Evolutionary conservation across 2,329 filamentous ascomycete genomes (phyloP).

Genomic region (Sarocladium kiliense): DNA sequence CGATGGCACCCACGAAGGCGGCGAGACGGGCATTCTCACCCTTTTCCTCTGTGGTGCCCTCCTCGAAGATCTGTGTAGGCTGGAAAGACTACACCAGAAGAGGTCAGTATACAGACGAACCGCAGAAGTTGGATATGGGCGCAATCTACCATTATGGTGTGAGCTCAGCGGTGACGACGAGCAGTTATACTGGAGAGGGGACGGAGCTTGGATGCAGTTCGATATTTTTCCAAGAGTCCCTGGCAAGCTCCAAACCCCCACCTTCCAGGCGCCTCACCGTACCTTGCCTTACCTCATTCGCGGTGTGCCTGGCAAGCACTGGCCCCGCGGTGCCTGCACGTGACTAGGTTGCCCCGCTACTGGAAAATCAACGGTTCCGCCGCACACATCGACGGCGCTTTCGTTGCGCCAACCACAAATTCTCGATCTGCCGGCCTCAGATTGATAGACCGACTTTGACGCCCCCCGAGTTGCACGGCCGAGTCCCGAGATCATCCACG

Average conservation of each 20-base stretch:
- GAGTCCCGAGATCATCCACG: neutral
- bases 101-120: neutral
- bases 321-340: conserved; percentile 20
- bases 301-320: neutral
- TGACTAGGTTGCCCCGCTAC: conserved; percentile 37
- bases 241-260: conserved; percentile 17
- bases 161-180: neutral
- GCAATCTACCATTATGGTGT: conserved; percentile 10
- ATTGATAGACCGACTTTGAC: neutral
- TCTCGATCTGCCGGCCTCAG: conserved; percentile 15
- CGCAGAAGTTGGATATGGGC: no score
- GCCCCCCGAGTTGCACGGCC: neutral
- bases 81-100: conserved; percentile 54
- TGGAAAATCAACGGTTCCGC: conserved; percentile 35
- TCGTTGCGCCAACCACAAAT: conserved; percentile 31
- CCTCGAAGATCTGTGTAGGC: conserved; percentile 96
- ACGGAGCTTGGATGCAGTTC: neutral
- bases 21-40: conserved; percentile 97
- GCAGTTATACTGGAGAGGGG: neutral
- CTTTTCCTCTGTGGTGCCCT: conserved; percentile 96
- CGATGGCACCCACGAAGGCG: conserved; percentile 97
- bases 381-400: conserved; percentile 32
- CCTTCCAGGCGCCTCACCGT: conserved; percentile 4
- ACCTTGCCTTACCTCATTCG: no score
- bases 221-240: conserved; percentile 4